These are phyloP conservation scores for Phoenix roebelenii DNA, from an alignment of 176 grass and related monocot genomes.

Conservation along the genomic window DNA sequence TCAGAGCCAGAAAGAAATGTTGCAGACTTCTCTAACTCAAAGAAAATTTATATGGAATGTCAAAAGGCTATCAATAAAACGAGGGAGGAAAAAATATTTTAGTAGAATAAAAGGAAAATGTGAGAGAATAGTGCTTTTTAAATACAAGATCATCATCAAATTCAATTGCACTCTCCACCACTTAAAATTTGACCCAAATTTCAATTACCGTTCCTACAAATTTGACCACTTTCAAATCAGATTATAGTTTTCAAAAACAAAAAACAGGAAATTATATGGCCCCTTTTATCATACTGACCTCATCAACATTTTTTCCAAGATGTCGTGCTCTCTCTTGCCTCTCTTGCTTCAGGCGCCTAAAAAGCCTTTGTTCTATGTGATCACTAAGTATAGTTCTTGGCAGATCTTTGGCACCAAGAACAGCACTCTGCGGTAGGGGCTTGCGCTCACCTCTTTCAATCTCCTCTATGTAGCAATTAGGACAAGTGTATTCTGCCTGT, in stretches of 20 bases:
- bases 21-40: too few relatives aligned
- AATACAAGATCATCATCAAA: too few relatives aligned
- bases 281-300: slow-evolving; percentile 41
- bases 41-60: too few relatives aligned
- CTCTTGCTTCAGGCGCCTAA: slow-evolving; percentile 68
- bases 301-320: slow-evolving; percentile 56
- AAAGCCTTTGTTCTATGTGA: slow-evolving; percentile 87
- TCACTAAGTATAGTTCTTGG: slow-evolving; percentile 92
- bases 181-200: too few relatives aligned
- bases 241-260: not conserved
- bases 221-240: too few relatives aligned
- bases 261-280: not conserved
- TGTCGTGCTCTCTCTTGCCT: slow-evolving; percentile 63
- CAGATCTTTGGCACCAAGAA: slow-evolving; percentile 97
- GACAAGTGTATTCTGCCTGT: slow-evolving; percentile 96
- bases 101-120: too few relatives aligned
- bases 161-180: too few relatives aligned
- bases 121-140: too few relatives aligned
- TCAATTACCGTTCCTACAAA: too few relatives aligned
- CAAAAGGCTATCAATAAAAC: too few relatives aligned
- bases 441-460: slow-evolving; percentile 70
- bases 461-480: slow-evolving; percentile 82
- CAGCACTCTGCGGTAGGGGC: slow-evolving; percentile 90
- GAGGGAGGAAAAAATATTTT: too few relatives aligned
- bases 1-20: too few relatives aligned